A percentile compares a stretch with the other conserved stretches of the same genome.
Conservation (phyloP, 2,329 filamentous ascomycete genomes). For the Alternaria sp. region DNA sequence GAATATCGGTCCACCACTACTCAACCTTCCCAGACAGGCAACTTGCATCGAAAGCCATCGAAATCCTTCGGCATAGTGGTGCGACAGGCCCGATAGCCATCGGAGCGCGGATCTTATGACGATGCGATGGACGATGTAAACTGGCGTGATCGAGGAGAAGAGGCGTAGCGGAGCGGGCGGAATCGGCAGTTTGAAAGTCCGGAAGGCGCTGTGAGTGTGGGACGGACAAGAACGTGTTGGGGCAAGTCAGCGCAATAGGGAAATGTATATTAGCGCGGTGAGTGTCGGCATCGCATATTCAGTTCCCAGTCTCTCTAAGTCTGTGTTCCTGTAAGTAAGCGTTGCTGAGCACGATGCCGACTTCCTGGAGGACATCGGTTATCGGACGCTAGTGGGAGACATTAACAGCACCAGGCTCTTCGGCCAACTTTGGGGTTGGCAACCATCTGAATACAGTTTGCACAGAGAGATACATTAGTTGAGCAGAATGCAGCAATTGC, state of each 20-base stretch:
- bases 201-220: neutral
- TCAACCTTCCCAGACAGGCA: slow-evolving; percentile 7
- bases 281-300: neutral
- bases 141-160: neutral
- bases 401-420: neutral
- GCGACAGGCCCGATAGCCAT: slow-evolving; percentile 11
- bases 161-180: neutral
- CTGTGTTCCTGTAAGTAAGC: neutral
- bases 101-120: slow-evolving; percentile 1
- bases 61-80: slow-evolving; percentile 8
- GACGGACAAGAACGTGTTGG: neutral
- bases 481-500: neutral
- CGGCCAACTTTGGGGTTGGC: neutral
- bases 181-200: neutral
- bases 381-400: neutral
- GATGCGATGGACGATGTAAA: neutral
- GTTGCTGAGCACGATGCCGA: neutral
- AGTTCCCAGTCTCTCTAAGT: neutral
- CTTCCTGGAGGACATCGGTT: neutral
- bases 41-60: neutral
- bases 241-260: neutral
- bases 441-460: neutral
- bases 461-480: neutral
- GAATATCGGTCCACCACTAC: neutral
- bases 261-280: neutral